Percentiles rank a stretch among this genome's conserved stretches.
phyloP scores from a whole-genome alignment of 345 rosid species.

The Ailanthus altissimus region DNA sequence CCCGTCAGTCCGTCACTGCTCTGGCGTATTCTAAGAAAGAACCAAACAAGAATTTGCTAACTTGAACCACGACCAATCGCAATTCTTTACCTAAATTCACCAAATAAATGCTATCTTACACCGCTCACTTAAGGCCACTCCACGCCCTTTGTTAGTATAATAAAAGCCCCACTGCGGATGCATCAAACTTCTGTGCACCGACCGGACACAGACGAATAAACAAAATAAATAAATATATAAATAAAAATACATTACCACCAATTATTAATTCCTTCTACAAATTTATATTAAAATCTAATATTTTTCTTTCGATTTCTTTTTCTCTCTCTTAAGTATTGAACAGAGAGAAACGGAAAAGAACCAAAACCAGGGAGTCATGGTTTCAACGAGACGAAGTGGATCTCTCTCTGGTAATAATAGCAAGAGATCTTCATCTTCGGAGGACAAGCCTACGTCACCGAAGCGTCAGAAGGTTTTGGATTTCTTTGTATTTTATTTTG shows the following conservation, averaged over 20 bases:
- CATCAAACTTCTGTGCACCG: constrained; percentile 16
- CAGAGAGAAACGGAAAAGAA: constrained; percentile 13
- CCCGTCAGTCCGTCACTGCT: neutral
- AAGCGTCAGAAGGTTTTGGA: constrained; percentile 69
- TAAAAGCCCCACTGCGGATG: neutral
- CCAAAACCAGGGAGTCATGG: constrained; percentile 64
- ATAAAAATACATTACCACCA: no score
- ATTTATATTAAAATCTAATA: neutral
- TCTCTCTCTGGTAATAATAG: constrained; percentile 69
- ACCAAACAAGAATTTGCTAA: neutral
- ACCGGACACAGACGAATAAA: neutral
- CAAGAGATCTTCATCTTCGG: constrained; percentile 66
- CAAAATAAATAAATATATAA: neutral
- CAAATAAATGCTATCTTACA: neutral
- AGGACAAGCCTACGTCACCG: constrained; percentile 69
- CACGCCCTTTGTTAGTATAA: no score
- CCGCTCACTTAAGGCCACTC: constrained; percentile 1
- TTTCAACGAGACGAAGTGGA: constrained; percentile 81
- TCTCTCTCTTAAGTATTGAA: constrained; percentile 17
- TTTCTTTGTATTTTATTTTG: neutral
- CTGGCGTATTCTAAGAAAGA: constrained; percentile 1
- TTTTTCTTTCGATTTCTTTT: neutral
- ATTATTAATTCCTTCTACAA: neutral
- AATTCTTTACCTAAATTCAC: neutral
- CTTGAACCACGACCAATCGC: neutral